A percentile compares a stretch with the other conserved stretches of the same genome.
Evolutionary conservation across 371 early-diverging fungal species (phyloP).

Genomic region (Gilbertella persicaria): DNA sequence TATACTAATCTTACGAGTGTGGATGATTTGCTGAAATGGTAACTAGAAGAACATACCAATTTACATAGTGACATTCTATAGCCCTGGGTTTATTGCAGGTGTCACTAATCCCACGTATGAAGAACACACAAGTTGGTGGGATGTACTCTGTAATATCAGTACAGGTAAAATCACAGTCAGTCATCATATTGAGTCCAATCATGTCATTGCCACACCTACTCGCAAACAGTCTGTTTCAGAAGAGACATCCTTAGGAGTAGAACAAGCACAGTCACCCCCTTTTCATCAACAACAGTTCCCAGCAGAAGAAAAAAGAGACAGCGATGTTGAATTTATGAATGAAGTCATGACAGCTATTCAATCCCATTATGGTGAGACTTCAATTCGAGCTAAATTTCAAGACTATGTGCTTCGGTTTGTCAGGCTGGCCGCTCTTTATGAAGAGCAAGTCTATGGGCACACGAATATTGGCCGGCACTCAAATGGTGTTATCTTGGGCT

Average conservation of each 20-base stretch:
- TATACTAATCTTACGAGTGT: conserved; percentile 87
- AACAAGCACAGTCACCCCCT: not conserved
- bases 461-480: conserved; percentile 59
- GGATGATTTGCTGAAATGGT: conserved; percentile 82
- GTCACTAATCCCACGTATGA: conserved; percentile 95
- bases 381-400: conserved; percentile 86
- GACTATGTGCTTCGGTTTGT: conserved; percentile 86
- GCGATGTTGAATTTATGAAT: conserved; percentile 66
- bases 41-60: conserved; percentile 4
- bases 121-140: conserved; percentile 94
- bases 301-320: conserved; percentile 26
- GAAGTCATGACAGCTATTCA: conserved; percentile 79
- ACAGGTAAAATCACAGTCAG: conserved; percentile 91
- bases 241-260: conserved; percentile 5
- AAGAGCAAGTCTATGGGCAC: conserved; percentile 66
- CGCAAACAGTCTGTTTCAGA: conserved; percentile 25
- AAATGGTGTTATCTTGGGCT: conserved; percentile 56
- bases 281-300: not conserved
- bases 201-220: not conserved
- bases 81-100: conserved; percentile 94
- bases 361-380: conserved; percentile 82
- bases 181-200: conserved; percentile 56
- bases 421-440: conserved; percentile 77
- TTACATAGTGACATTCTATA: conserved; percentile 17
- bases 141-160: conserved; percentile 89